Percentiles rank a stretch among this genome's conserved stretches.
Evolutionary conservation across 108 stramenopile species (phyloP).

Genomic region (Mediolabrus comicus): DNA sequence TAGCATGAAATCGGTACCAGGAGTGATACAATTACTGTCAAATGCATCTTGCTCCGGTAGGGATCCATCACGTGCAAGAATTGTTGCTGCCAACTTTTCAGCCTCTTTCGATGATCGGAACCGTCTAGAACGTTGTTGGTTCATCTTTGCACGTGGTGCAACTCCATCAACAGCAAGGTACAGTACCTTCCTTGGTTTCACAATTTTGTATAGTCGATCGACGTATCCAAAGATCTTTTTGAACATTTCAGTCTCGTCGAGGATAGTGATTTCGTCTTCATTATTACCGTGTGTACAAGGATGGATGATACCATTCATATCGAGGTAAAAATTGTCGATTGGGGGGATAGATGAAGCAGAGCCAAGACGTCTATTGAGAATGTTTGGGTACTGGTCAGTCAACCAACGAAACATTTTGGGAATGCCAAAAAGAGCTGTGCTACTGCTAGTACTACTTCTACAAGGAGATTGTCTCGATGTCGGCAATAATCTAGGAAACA

Average conservation of each 20-base stretch:
- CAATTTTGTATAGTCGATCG: slow-evolving; percentile 94
- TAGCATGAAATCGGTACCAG: slow-evolving; percentile 98
- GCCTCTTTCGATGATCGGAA: slow-evolving; percentile 94
- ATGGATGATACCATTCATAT: slow-evolving; percentile 99
- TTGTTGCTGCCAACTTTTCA: slow-evolving; percentile 79
- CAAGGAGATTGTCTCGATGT: background rate
- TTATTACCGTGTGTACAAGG: slow-evolving; percentile 95
- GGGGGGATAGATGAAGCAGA: slow-evolving; percentile 30
- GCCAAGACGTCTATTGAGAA: slow-evolving; percentile 88
- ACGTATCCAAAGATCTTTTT: slow-evolving; percentile 95
- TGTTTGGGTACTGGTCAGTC: slow-evolving; percentile 97
- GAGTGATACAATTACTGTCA: slow-evolving; percentile 99
- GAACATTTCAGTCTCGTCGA: slow-evolving; percentile 97
- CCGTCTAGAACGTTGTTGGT: slow-evolving; percentile 98
- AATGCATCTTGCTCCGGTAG: slow-evolving; percentile 71
- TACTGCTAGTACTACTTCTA: background rate
- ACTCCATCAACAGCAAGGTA: slow-evolving; percentile 99
- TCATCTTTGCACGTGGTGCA: slow-evolving; percentile 99
- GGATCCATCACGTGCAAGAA: slow-evolving; percentile 77
- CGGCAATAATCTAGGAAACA: background rate
- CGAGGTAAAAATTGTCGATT: slow-evolving; percentile 97
- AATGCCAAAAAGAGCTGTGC: slow-evolving; percentile 80
- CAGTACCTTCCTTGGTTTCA: slow-evolving; percentile 80
- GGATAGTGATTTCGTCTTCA: slow-evolving; percentile 78
- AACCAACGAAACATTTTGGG: slow-evolving; percentile 99